Percentiles rank a stretch among this genome's conserved stretches.
phyloP scores from a whole-genome alignment of 768 basidiomycete species.

The Trametes sanguinea region DNA sequence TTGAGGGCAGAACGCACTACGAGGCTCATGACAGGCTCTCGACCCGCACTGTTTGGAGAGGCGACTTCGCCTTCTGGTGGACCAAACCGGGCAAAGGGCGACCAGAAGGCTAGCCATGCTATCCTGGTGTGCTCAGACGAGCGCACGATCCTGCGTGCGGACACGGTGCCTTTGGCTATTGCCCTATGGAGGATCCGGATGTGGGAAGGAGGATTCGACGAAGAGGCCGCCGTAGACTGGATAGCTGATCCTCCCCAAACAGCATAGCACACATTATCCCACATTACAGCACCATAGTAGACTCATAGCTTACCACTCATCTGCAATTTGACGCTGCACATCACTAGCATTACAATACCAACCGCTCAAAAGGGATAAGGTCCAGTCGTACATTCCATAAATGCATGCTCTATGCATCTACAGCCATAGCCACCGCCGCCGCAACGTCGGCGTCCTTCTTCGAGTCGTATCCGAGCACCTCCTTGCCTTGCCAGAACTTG shows the following conservation, averaged over 20 bases:
- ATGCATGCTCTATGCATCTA: conserved; percentile 37
- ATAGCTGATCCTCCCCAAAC: not conserved
- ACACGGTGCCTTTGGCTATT: conserved; percentile 63
- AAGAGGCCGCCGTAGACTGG: conserved; percentile 6
- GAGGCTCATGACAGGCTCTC: conserved; percentile 13
- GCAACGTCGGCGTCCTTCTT: conserved; percentile 20
- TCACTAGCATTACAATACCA: conserved; percentile 16
- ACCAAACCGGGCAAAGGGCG: conserved; percentile 26
- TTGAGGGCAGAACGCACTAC: conserved; percentile 48
- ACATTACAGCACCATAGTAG: not conserved
- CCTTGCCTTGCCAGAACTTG: conserved; percentile 85
- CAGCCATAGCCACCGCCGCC: conserved; percentile 45
- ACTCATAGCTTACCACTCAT: not conserved
- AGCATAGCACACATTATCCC: not conserved
- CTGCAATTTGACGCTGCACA: not conserved
- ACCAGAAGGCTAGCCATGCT: conserved; percentile 63
- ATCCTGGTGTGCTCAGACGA: conserved; percentile 62
- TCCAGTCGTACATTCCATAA: conserved; percentile 21
- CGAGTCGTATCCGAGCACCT: conserved; percentile 53
- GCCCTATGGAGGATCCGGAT: conserved; percentile 80
- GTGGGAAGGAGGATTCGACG: conserved; percentile 56
- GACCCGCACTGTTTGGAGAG: not conserved
- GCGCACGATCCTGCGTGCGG: conserved; percentile 51
- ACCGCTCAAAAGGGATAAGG: conserved; percentile 14
- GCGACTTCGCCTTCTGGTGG: not conserved